Base-by-base conservation (phyloP, 1,139 yeast species). In the Diutina rugosa region DNA sequence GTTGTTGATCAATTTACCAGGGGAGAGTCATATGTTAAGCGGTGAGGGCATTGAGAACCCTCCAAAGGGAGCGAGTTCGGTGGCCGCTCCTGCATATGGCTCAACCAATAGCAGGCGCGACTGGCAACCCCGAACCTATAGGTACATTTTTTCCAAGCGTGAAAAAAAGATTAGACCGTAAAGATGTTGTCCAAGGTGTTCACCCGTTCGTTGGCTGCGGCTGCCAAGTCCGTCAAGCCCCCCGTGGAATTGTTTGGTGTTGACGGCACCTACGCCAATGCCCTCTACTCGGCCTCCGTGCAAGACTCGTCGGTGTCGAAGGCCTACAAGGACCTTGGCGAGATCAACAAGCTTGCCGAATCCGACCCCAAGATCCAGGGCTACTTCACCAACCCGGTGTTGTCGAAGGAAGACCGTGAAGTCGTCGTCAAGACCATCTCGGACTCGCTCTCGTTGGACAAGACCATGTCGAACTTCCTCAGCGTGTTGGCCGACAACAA, bases 261-360 rank as follows among this genome's bases (percentile, higher is more conserved):
- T 63, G 97, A 91, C 65, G 99, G 98, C 69, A 90, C 98, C 61
- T 93, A 93, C 72, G 99, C 99, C 66, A 81, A 90, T 60, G 97
- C 99, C 55, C 81, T 93, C 65, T 93, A 86, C 82, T 79, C 91
- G 58, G 98, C 99, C 45, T 87, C 98, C 58, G 86, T 85, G 63
- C 88, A 88, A 79, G 84, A 85, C 65, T 81, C 95, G 46, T 78
- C 90, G 30, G 77, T 93, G 63, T 91, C 84, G 61, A 74, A 82
- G 66, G 84, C 96, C 56, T 82, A 79, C 70, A 77, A 80, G 66
- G 81, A 93, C 54, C 82, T 95, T 66, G 71, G 72, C 64, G 74
- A 82, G 64, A 72, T 93, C 64, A 71, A 78, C 66, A 70, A 75
- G 55, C 73, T 85, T 62, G 70, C 93, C 63, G 65, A 76, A 57